These are phyloP conservation scores for Decorospora gaudefroyi DNA, from an alignment of 2,329 filamentous ascomycete species.

Conservation along the genomic window DNA sequence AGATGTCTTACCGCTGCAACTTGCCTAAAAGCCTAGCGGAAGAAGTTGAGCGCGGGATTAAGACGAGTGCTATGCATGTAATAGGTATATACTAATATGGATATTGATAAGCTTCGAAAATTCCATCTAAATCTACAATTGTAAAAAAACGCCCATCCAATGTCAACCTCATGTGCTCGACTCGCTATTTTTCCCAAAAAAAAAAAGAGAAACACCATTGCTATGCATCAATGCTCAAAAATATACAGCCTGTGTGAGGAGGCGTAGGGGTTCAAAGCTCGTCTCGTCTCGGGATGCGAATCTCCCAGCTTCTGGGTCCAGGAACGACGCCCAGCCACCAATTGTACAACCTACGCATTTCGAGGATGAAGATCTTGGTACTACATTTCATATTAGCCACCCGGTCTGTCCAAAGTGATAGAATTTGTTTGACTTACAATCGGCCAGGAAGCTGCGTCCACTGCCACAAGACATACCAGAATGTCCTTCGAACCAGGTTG, in stretches of 20 bases:
- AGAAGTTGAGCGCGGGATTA: too few relatives aligned
- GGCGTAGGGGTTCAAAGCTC: constrained; percentile 29
- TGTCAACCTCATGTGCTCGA: too few relatives aligned
- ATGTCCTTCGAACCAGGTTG: constrained; percentile 63
- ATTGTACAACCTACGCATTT: constrained; percentile 61
- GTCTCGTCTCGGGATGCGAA: constrained; percentile 44
- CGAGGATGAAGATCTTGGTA: constrained; percentile 58
- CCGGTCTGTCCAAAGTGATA: too few relatives aligned
- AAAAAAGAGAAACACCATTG: background rate
- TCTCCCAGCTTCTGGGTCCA: constrained; percentile 60
- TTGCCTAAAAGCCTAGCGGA: too few relatives aligned
- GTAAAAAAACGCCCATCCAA: too few relatives aligned
- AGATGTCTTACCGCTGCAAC: too few relatives aligned
- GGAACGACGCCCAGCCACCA: constrained; percentile 68
- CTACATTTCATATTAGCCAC: constrained; percentile 41
- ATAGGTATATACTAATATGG: too few relatives aligned
- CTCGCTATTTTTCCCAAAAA: too few relatives aligned
- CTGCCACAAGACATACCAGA: constrained; percentile 67
- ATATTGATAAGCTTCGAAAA: too few relatives aligned
- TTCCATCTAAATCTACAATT: too few relatives aligned
- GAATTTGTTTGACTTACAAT: constrained; percentile 60
- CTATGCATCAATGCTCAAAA: background rate
- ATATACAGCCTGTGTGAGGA: background rate
- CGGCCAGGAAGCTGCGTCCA: constrained; percentile 72
- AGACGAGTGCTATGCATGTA: too few relatives aligned